Evolutionary conservation across 2,329 filamentous ascomycete genomes (phyloP), one percentile per base, ranked within the genome.

Genomic region (Polytolypa hystricis): DNA sequence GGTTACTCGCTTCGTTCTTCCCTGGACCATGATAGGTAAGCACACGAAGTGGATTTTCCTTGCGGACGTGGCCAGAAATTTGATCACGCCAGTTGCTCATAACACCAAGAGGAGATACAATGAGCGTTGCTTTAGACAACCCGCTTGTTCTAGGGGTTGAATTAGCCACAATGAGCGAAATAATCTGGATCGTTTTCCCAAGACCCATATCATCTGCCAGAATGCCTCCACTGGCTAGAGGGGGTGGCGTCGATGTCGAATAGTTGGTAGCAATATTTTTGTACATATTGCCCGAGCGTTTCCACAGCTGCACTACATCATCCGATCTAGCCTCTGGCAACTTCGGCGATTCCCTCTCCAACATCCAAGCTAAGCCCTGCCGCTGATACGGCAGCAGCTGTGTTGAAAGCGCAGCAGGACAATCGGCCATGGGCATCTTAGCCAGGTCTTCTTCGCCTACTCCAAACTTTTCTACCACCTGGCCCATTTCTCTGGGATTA

Each of bases 141-240:
- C 67, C 68, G 3, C 57, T 49, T 11, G 66, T 65, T 34, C 50
- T 55, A 2, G 58, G 58, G 12, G 53, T 43, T 1, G 57, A 46
- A 39, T 77, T 73, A 2, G 72, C 65, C 45, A 87, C 61, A 38
- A 94, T 79, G 23, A 93, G 62, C 36, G 83, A 82, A 47, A 94
- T 89, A 32, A 86, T 72, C 54, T 93, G 82, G 6, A 94, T 69
- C 0, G 86, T 94, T 63, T 93, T 93, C 16, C 86, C 86, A 4
- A 94, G 62, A 3, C 86, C 86, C 87, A 94, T 94, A 50, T 94
- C 86, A 55, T 94, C 86, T 2, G 85, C 84, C 6, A 94, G 69
- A 33, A 94, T 86, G 20, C 86, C 86, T 12, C 86, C 86, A 33
- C 77, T 83, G 5, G 83, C 75, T 15, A 93, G 67, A 1, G 63